Base-by-base conservation (phyloP, 2,329 filamentous ascomycete genomes). In the Penicillium sp. region DNA sequence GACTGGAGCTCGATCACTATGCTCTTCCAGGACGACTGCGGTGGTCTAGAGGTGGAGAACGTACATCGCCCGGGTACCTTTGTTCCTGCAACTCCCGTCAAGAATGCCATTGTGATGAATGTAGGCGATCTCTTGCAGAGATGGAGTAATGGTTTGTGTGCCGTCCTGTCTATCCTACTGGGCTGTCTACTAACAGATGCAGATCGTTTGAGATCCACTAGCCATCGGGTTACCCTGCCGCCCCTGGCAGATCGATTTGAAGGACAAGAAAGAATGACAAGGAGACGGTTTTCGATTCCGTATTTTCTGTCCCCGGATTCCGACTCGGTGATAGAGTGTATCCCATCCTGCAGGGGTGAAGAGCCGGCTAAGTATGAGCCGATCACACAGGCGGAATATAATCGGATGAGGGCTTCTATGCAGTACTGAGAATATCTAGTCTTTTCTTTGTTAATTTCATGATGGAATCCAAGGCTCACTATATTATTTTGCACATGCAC, bases 231-330 rank as follows among this genome's bases (percentile, higher is more conserved):
- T 3, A 77, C 74, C 1, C 62, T 80, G 3, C 81, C 81, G 14
- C 76, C 76, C 2, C 62, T 72, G 0, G 63, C 71, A 10, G 72
- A 78, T 58, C 69, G 75, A 19, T 75, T 69, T 56, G 72, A 68
- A 45, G 77, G 73, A 1, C 65, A 67, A 1, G 66, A 77, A 14
- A 67, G 74, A 3, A 79, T 83, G 74, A 83, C 81, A 3, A 71
- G 73, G 31, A 76, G 79, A 21, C 72, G 85, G 14, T 87, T 84
- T 60, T 86, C 84, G 9, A 86, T 87, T 52, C 83, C 84, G 0
- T 87, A 85, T 64, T 87, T 87, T 54, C 75, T 86, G 31, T 71
- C 75, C 6, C 81, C 83, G 0, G 79, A 85, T 60, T 73, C 77
- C 3, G 74, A 80, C 44, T 72, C 77, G 3, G 69, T 81, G 9